Conservation (phyloP, 106 monocot genomes). For the Triglochin maritima region DNA sequence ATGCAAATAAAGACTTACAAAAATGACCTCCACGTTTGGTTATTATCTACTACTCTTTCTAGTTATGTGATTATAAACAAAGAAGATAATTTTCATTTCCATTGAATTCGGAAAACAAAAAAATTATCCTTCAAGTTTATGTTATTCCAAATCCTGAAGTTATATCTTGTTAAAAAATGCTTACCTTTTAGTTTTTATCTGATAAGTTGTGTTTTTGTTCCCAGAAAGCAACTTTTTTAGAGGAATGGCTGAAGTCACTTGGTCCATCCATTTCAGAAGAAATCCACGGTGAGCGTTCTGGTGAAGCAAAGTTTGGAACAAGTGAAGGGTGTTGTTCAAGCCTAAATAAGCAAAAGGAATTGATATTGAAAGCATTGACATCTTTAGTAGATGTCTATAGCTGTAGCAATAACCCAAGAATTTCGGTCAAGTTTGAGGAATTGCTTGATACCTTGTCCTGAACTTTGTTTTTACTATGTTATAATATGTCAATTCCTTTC, state of each 20-base stretch:
- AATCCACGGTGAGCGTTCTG: conserved; percentile 13
- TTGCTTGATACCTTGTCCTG: conserved; percentile 16
- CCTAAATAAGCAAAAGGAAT: conserved; percentile 16
- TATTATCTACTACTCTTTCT: no score
- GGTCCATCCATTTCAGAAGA: conserved; percentile 21
- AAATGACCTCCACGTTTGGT: no score
- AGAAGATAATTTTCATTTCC: no score
- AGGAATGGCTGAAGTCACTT: conserved; percentile 59
- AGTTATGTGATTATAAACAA: no score
- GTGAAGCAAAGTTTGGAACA: background rate
- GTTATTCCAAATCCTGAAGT: no score
- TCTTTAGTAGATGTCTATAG: conserved; percentile 40
- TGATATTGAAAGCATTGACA: conserved; percentile 33
- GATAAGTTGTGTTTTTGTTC: conserved; percentile 7
- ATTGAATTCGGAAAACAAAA: no score
- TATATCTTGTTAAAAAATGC: no score
- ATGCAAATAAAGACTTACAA: no score
- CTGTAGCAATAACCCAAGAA: conserved; percentile 16
- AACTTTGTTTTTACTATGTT: background rate
- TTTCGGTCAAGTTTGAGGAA: conserved; percentile 41
- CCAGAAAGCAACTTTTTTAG: conserved; percentile 74
- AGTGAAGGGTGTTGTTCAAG: conserved; percentile 15
- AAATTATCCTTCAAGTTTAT: no score
- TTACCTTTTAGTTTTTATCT: background rate
- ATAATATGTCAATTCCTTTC: no score